phyloP scores from a whole-genome alignment of 2,329 filamentous ascomycete genomes.

The Zymoseptoria passerinii region DNA sequence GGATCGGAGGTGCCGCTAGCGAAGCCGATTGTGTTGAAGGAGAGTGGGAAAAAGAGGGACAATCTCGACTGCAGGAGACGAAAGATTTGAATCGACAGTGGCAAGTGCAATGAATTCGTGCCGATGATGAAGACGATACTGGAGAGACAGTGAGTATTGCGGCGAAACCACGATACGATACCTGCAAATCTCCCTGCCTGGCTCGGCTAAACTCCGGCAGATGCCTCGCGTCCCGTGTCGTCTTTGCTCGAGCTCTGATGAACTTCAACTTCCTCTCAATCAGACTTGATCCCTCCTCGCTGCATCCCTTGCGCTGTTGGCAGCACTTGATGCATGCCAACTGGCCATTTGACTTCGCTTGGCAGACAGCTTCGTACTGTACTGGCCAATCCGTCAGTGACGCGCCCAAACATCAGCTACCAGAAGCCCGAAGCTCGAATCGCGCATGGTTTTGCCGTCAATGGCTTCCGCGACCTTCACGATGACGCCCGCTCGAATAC shows the following conservation, averaged over 20 bases:
- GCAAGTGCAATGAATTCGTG: not conserved
- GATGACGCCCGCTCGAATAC: not conserved
- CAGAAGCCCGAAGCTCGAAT: not conserved
- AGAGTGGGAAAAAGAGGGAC: not conserved
- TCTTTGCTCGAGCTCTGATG: not conserved
- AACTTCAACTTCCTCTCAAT: not conserved
- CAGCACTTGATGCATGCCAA: constrained; percentile 25
- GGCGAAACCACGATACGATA: not conserved
- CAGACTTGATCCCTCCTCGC: too few species aligned
- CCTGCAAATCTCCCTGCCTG: not conserved
- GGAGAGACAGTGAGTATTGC: not conserved
- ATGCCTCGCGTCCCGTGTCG: not conserved
- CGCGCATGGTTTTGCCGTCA: too few species aligned
- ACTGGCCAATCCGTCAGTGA: constrained; percentile 12
- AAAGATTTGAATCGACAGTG: not conserved
- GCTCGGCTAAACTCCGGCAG: not conserved
- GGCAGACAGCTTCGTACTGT: constrained; percentile 26
- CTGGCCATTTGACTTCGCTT: constrained; percentile 28
- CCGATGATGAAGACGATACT: too few species aligned
- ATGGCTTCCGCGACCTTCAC: not conserved
- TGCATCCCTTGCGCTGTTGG: not conserved
- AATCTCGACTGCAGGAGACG: not conserved
- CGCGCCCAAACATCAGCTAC: not conserved
- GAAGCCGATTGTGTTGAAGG: not conserved
- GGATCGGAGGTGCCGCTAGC: not conserved